Base-by-base conservation (phyloP, 768 basidiomycete genomes). In the Rhodosporidiobolus odoratus region DNA sequence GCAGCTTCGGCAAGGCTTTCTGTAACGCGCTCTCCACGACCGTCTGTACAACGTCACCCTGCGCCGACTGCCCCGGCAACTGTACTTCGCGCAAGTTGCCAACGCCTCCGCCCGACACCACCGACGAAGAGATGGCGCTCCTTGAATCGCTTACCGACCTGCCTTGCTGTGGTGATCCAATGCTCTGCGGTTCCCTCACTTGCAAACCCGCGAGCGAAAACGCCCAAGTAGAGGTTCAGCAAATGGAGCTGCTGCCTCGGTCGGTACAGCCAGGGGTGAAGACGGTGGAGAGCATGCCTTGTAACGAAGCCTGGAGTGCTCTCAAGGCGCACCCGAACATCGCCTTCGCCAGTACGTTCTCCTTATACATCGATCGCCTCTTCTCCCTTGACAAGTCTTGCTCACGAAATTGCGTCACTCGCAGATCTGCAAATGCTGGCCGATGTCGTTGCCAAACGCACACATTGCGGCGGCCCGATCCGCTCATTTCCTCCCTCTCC, bases 311-410 rank as follows among this genome's bases (percentile, higher is more conserved):
- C 13, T 93, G 91, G 89, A 85, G 85, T 37, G 70, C 87, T 73
- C 83, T 94, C 71, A 92, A 92, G 80, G 85, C 86, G 17, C 92
- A 95, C 79, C 92, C 92, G 3, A 93, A 92, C 75, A 87, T 90
- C 62, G 85, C 87, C 38, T 92, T 92, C 78, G 86, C 90, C 21
- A 61, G 72, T 69, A 4, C 23, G 66, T 59, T 25, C 7, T 15
- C 15, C 25, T 6, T 2, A 5, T 34, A 27, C 45, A 1, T 48
- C 32, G 37, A 52, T 53, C 27, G 32, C 37, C 34, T 62, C 13
- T n/a, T 30, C 48, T n/a, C 34, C n/a, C 43, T 35, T 52, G n/a
- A n/a, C n/a, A n/a, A n/a, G n/a, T n/a, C n/a, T n/a, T n/a, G n/a
- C n/a, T n/a, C n/a, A n/a, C n/a, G n/a, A n/a, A n/a, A n/a, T n/a